phyloP scores from a whole-genome alignment of 1,284 basidiomycete species.

The Wolfiporia cocos region DNA sequence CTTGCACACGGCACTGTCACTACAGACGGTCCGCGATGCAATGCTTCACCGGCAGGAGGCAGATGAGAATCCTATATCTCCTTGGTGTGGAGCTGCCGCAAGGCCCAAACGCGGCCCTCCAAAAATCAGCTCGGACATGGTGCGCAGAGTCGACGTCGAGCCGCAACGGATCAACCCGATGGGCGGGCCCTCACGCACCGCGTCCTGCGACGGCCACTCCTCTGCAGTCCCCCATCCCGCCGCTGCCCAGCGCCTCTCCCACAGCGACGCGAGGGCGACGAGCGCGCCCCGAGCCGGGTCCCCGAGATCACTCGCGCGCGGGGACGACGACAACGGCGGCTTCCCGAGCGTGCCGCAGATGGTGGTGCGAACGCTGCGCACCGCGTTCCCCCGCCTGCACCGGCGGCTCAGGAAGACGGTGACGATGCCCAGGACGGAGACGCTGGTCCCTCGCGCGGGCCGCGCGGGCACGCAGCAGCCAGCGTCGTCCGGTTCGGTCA shows the following conservation, averaged over 20 bases:
- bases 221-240: no score
- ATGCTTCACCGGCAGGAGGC: background rate
- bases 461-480: no score
- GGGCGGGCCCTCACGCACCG: constrained; percentile 12
- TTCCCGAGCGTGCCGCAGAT: constrained; percentile 80
- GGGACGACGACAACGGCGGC: constrained; percentile 56
- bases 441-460: constrained; percentile 51
- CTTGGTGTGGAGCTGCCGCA: background rate
- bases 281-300: no score
- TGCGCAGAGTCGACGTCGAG: constrained; percentile 68
- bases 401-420: constrained; percentile 53
- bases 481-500: no score
- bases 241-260: no score
- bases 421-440: constrained; percentile 71
- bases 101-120: background rate
- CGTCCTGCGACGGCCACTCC: background rate
- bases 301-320: background rate
- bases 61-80: background rate
- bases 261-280: no score
- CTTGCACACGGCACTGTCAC: background rate
- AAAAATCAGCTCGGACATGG: constrained; percentile 69
- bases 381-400: constrained; percentile 52
- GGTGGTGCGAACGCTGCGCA: constrained; percentile 37
- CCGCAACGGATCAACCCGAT: constrained; percentile 72
- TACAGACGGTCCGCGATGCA: background rate